phyloP scores from a whole-genome alignment of 1,284 basidiomycete species.

The Marasmius tenuissimus region DNA sequence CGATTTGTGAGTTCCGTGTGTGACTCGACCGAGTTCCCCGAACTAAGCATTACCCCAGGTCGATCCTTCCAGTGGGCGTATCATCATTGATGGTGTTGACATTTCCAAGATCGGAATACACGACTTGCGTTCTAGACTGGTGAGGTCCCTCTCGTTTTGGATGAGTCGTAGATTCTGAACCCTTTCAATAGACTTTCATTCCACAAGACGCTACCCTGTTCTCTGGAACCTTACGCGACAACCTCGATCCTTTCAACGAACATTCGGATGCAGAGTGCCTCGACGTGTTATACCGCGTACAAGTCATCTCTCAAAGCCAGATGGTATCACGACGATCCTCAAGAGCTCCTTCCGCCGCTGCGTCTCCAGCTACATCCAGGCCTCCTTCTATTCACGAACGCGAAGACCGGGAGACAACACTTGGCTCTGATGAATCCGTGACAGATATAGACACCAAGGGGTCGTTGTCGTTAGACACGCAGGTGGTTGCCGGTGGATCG shows the following conservation, averaged over 20 bases:
- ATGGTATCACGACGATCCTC: constrained; percentile 48
- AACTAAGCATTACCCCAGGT: constrained; percentile 37
- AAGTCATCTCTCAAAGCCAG: constrained; percentile 54
- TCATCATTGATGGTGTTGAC: constrained; percentile 87
- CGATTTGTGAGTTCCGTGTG: constrained; percentile 63
- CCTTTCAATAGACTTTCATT: constrained; percentile 65
- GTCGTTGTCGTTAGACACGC: constrained; percentile 64
- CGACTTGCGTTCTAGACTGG: constrained; percentile 76
- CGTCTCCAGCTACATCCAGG: constrained; percentile 48
- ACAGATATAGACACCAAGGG: constrained; percentile 52
- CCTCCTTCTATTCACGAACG: constrained; percentile 41
- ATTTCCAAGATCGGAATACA: constrained; percentile 86
- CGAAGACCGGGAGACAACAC: constrained; percentile 33
- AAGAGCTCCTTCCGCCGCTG: constrained; percentile 31
- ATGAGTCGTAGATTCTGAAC: not conserved
- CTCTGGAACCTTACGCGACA: constrained; percentile 17
- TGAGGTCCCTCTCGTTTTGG: constrained; percentile 33
- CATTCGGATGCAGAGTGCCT: constrained; percentile 79
- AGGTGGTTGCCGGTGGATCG: constrained; percentile 76
- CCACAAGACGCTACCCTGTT: constrained; percentile 43
- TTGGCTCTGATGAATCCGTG: constrained; percentile 37
- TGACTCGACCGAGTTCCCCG: not conserved
- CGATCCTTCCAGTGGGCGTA: constrained; percentile 79
- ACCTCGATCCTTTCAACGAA: constrained; percentile 41
- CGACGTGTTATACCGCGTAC: constrained; percentile 65